Percentiles rank a stretch among this genome's conserved stretches.
Conservation (phyloP, 805 yeast species). For the Teunomyces stri region DNA sequence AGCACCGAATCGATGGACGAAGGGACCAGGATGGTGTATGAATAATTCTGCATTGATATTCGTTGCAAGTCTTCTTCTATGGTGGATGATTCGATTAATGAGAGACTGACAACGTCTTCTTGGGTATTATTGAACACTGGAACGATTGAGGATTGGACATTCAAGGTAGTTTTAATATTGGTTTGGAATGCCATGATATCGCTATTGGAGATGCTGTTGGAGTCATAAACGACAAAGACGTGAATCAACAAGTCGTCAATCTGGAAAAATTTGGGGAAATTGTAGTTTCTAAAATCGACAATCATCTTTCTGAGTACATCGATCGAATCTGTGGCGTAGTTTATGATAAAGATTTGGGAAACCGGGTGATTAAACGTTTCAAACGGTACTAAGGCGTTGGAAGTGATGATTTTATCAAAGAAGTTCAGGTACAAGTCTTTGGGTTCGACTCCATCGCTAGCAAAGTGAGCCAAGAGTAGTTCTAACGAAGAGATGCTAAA, state of each 20-base stretch:
- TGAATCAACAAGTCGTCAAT: slow-evolving; percentile 56
- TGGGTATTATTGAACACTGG: slow-evolving; percentile 14
- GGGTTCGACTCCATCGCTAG: slow-evolving; percentile 5
- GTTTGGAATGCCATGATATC: slow-evolving; percentile 32
- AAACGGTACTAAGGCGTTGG: slow-evolving; percentile 64
- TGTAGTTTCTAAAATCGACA: slow-evolving; percentile 47
- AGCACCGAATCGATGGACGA: slow-evolving; percentile 40
- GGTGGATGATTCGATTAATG: slow-evolving; percentile 32
- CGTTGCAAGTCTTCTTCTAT: slow-evolving; percentile 51
- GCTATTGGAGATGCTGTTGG: slow-evolving; percentile 17
- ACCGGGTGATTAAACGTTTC: slow-evolving; percentile 89
- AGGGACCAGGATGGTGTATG: slow-evolving; percentile 23
- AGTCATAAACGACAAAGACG: slow-evolving; percentile 31
- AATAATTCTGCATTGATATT: slow-evolving; percentile 21
- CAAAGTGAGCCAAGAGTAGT: slow-evolving; percentile 20
- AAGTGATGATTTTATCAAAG: slow-evolving; percentile 56
- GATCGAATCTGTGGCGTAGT: slow-evolving; percentile 48
- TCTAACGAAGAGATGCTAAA: slow-evolving; percentile 41
- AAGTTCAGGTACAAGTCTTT: slow-evolving; percentile 51
- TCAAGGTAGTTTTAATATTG: slow-evolving; percentile 22
- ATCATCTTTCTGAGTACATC: slow-evolving; percentile 59
- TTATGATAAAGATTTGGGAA: slow-evolving; percentile 65
- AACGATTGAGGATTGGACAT: slow-evolving; percentile 24
- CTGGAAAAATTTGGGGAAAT: slow-evolving; percentile 64
- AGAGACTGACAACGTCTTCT: slow-evolving; percentile 1